Base-by-base conservation (phyloP, 192 early-diverging fungal species). In the Linnemannia hyalina region DNA sequence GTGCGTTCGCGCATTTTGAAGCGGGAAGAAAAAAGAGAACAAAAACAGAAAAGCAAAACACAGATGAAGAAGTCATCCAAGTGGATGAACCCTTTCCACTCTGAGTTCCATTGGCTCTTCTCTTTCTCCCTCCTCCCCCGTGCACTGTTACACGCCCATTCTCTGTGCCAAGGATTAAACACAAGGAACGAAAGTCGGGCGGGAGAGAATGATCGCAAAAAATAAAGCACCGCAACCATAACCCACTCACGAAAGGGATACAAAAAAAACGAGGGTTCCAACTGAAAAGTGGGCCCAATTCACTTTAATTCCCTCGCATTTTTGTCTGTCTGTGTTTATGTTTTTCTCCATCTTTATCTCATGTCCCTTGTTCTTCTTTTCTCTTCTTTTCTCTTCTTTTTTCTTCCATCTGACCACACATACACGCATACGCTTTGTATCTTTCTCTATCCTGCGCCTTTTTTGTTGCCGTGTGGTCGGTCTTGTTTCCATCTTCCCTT, bases 251-350 rank as follows among this genome's bases (percentile, higher is more conserved):
- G 16, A 71, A 71, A 71, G 41, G 35, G 11, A 35, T 3, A 70
- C 15, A 70, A 71, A 41, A 41, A 69, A 71, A 71, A 71, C 41
- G 41, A 71, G 41, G 70, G 35, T 42, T 41, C 41, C 70, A 71
- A 38, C 41, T 71, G 40, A 38, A 42, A 42, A 42, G 70, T 23
- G 70, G 70, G n/a, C 41, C 22, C 40, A 8, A 6, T 41, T 71
- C 41, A n/a, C 70, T 11, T 71, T 71, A 20, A 0, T 71, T 41
- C 16, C 68, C 41, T 71, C 69, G 8, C n/a, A 11, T 32, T 42
- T 32, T 26, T 52, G n/a, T n/a, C 35, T 52, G 5, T 65, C 23
- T 29, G 42, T 18, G 22, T 18, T 26, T 44, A 47, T 42, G 29
- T 35, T 35, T 38, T 26, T 60, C 26, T 4, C 60, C 26, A 4